Evolutionary conservation across 768 basidiomycete genomes (phyloP).

Genomic region (Baorangia bicolor): DNA sequence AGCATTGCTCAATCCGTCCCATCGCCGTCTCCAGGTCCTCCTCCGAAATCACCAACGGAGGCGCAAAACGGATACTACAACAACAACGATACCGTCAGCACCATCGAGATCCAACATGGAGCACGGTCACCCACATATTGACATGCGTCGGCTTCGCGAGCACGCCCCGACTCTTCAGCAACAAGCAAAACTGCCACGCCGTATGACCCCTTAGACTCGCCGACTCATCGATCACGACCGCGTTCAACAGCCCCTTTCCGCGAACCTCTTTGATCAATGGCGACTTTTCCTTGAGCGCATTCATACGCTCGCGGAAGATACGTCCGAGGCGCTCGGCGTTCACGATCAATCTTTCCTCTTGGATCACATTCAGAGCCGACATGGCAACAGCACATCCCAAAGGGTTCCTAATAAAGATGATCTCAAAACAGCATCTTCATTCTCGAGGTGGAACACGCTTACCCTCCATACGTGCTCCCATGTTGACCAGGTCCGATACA

Average conservation of each 20-base stretch:
- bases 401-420: slow-evolving; percentile 62
- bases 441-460: slow-evolving; percentile 10
- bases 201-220: slow-evolving; percentile 74
- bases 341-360: slow-evolving; percentile 81
- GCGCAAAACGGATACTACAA: slow-evolving; percentile 89
- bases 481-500: slow-evolving; percentile 95
- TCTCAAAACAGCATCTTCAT: background rate
- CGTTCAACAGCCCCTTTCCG: slow-evolving; percentile 88
- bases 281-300: slow-evolving; percentile 48
- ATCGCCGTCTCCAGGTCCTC: slow-evolving; percentile 77
- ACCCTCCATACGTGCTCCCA: slow-evolving; percentile 95
- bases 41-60: slow-evolving; percentile 92
- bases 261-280: slow-evolving; percentile 79
- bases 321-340: slow-evolving; percentile 79
- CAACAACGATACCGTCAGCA: background rate
- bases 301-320: slow-evolving; percentile 68
- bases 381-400: slow-evolving; percentile 96
- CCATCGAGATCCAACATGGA: background rate
- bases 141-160: slow-evolving; percentile 96
- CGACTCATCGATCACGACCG: slow-evolving; percentile 87
- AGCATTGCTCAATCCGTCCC: slow-evolving; percentile 68
- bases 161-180: slow-evolving; percentile 88
- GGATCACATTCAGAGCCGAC: slow-evolving; percentile 87
- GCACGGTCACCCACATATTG: slow-evolving; percentile 68
- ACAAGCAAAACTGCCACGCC: slow-evolving; percentile 94